These are phyloP conservation scores for Phytophthora citricola DNA, from an alignment of 352 stramenopile genomes.

Conservation along the genomic window DNA sequence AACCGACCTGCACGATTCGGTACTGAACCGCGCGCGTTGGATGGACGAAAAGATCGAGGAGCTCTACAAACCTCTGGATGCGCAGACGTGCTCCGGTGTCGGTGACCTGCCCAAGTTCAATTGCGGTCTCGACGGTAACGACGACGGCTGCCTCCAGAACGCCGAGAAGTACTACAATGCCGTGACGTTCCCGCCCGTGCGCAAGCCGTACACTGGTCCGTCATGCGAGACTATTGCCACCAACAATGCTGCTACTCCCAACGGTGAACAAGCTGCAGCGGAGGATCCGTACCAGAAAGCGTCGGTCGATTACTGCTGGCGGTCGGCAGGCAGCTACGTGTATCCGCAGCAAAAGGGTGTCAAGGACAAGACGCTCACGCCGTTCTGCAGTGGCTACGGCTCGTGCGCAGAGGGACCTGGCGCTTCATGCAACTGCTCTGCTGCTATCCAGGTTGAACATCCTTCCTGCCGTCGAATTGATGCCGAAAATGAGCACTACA, in stretches of 20 bases:
- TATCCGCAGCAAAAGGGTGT: conserved; percentile 71
- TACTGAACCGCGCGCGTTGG: conserved; percentile 65
- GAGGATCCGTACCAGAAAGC: conserved; percentile 43
- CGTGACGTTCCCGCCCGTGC: conserved; percentile 60
- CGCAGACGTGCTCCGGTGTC: conserved; percentile 63
- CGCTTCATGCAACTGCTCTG: conserved; percentile 63
- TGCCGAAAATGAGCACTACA: conserved; percentile 53
- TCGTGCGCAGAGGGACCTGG: conserved; percentile 59
- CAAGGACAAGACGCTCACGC: conserved; percentile 62
- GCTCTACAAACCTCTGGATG: conserved; percentile 72
- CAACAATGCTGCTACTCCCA: conserved; percentile 14
- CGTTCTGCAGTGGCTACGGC: conserved; percentile 75
- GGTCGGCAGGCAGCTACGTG: conserved; percentile 58
- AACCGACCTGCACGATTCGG: conserved; percentile 45
- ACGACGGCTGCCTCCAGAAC: conserved; percentile 63
- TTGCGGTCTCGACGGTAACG: conserved; percentile 63
- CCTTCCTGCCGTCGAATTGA: conserved; percentile 71
- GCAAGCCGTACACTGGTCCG: conserved; percentile 54
- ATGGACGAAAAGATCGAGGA: conserved; percentile 77
- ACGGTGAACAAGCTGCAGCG: conserved; percentile 18
- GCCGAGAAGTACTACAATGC: conserved; percentile 68
- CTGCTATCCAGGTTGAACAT: conserved; percentile 47
- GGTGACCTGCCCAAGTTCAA: conserved; percentile 75
- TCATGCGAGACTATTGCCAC: conserved; percentile 40
- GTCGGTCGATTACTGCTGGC: conserved; percentile 81